Conservation (phyloP, 2,329 filamentous ascomycete genomes). For the Tolypocladium ophioglossoides region DNA sequence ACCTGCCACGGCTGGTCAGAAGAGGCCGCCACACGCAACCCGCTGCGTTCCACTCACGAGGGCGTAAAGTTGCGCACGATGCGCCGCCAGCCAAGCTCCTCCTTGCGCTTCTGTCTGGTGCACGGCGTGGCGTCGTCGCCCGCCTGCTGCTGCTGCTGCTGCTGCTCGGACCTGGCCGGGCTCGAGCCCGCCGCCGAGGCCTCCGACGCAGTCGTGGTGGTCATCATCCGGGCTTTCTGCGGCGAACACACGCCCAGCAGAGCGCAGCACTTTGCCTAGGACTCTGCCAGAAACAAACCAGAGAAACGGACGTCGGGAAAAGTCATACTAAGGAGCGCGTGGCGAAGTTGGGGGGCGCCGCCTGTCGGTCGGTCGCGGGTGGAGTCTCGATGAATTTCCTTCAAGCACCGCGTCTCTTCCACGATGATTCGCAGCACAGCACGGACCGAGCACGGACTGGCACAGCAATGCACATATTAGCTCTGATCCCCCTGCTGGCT, state of each 20-base stretch:
- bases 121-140: constrained; percentile 8
- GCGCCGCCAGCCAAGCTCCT: constrained; percentile 30
- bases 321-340: too few relatives aligned
- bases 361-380: not conserved
- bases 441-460: too few relatives aligned
- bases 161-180: not conserved
- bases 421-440: too few relatives aligned
- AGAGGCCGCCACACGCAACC: too few relatives aligned
- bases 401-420: not conserved
- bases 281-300: not conserved
- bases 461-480: too few relatives aligned
- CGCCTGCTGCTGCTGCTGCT: not conserved
- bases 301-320: too few relatives aligned
- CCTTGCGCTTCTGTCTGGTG: constrained; percentile 9
- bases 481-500: too few relatives aligned
- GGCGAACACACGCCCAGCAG: not conserved
- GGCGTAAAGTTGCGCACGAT: constrained; percentile 43
- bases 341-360: not conserved
- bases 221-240: not conserved
- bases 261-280: not conserved
- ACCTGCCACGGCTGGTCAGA: constrained; percentile 20
- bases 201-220: not conserved
- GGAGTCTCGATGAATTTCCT: not conserved
- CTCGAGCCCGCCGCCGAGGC: not conserved
- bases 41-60: constrained; percentile 31